These are phyloP conservation scores for Pichia sp. DNA, from an alignment of 1,139 yeast genomes.

Conservation along the genomic window DNA sequence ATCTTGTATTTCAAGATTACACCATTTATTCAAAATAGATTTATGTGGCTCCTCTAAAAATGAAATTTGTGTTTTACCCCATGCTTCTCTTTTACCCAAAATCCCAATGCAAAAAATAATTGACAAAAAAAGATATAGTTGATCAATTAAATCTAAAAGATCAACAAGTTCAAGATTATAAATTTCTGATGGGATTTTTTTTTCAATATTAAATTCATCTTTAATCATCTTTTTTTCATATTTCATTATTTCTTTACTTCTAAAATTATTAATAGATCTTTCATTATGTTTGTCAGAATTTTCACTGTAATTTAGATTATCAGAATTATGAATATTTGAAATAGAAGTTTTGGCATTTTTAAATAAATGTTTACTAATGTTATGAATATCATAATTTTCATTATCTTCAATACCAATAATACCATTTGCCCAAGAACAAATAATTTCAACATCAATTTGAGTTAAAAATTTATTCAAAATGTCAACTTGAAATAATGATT, in stretches of 20 bases:
- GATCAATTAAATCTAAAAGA: conserved; percentile 13
- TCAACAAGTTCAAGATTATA: conserved; percentile 5
- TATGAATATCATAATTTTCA: conserved; percentile 3
- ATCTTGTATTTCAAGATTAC: conserved; percentile 4
- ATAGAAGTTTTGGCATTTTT: conserved; percentile 1
- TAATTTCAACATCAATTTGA: conserved; percentile 5
- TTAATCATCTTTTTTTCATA: conserved; percentile 6
- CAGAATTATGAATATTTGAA: background rate
- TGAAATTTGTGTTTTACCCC: conserved; percentile 24
- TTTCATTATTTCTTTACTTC: background rate
- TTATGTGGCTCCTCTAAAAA: conserved; percentile 18
- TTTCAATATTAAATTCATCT: background rate
- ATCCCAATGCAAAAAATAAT: conserved; percentile 21
- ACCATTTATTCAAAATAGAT: conserved; percentile 16
- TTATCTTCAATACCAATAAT: background rate
- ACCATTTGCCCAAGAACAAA: conserved; percentile 1
- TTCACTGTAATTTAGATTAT: background rate
- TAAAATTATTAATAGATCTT: background rate
- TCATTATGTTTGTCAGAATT: background rate
- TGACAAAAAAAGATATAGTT: conserved; percentile 21
- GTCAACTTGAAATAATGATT: background rate
- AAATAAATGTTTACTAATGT: conserved; percentile 1
- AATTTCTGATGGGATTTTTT: conserved; percentile 2
- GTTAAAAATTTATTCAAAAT: conserved; percentile 8
- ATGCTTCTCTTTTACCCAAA: conserved; percentile 23